These are phyloP conservation scores for Passalora sequoiae DNA, from an alignment of 2,329 filamentous ascomycete genomes.

Conservation along the genomic window DNA sequence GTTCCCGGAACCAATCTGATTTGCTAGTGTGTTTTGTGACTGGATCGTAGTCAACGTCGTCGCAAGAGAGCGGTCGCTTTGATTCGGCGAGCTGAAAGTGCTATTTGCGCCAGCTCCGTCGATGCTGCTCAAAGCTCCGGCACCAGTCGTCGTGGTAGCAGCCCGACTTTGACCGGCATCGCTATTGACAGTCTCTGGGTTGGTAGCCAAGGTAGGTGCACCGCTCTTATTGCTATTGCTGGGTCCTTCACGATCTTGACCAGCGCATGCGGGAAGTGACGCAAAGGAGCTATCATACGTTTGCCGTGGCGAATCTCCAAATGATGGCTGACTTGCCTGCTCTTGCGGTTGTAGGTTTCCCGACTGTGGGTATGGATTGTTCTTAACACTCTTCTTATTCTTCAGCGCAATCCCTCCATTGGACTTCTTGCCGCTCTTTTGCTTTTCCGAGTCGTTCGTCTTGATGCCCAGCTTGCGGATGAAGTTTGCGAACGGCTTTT, in stretches of 20 bases:
- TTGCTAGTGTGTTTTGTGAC: slow-evolving; percentile 51
- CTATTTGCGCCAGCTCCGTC: slow-evolving; percentile 58
- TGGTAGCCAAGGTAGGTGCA: slow-evolving; percentile 77
- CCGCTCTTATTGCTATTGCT: slow-evolving; percentile 65
- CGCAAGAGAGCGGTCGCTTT: slow-evolving; percentile 72
- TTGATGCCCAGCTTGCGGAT: slow-evolving; percentile 94
- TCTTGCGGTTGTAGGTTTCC: slow-evolving; percentile 57
- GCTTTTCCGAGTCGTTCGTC: slow-evolving; percentile 48
- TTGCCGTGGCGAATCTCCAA: slow-evolving; percentile 15
- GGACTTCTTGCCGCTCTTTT: slow-evolving; percentile 27
- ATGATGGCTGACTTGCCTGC: slow-evolving; percentile 31
- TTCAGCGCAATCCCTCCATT: slow-evolving; percentile 15
- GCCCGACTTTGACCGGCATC: slow-evolving; percentile 73
- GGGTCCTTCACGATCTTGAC: slow-evolving; percentile 54
- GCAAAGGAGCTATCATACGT: slow-evolving; percentile 34
- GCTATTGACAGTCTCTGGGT: slow-evolving; percentile 69
- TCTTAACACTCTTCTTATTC: slow-evolving; percentile 47
- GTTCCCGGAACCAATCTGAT: slow-evolving; percentile 30
- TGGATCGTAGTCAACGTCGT: slow-evolving; percentile 84
- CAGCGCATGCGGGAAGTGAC: slow-evolving; percentile 48
- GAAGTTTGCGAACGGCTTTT: slow-evolving; percentile 85
- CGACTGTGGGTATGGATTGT: slow-evolving; percentile 89
- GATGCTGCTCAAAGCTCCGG: slow-evolving; percentile 57
- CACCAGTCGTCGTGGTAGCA: slow-evolving; percentile 67
- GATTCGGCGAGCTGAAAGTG: slow-evolving; percentile 77